Base-by-base conservation (phyloP, 1,139 yeast genomes). In the Candida albicans region DNA sequence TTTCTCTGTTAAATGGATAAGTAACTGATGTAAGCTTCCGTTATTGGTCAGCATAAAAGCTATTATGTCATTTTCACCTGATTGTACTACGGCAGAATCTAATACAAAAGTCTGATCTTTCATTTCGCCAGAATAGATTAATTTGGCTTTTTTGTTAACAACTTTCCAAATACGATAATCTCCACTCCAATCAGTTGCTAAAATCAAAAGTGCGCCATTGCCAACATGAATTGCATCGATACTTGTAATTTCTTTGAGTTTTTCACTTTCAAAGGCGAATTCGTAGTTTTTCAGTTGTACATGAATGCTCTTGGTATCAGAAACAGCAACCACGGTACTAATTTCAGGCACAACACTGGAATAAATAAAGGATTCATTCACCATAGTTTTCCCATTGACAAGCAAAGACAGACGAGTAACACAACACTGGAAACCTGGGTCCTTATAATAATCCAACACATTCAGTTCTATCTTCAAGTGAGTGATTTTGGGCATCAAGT, bases 11-110 rank as follows among this genome's bases (percentile, higher is more conserved):
- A 18, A 6, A 3, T 30, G 11, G 9, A 38, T 40, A 4, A 12
- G 30, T 2, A 33, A n/a, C 11, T 39, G 47, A 31, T 39, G 30
- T 2, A 44, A 13, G 4, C 13, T 18, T 2, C 42, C 41, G 22
- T 37, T 26, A 3, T 25, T 25, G 0, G 41, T 22, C 39, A 42
- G 38, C 9, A 44, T 15, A n/a, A 46, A 18, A 13, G 44, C 29
- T 10, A 32, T 8, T 15, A 24, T 25, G 15, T 33, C 29, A 15
- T 13, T 10, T 13, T 34, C 26, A 14, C 18, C 35, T 7, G 28
- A 28, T 3, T 22, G 29, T 26, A n/a, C 14, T 4, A 43, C 26
- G 4, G 31, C 34, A 4, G 39, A 9, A 29, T 29, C 32, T 7
- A 8, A 45, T 29, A 13, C 25, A 39, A 13, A 44, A 4, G 14